phyloP scores from a whole-genome alignment of 768 basidiomycete species.

The Phlegmacium glaucopus region DNA sequence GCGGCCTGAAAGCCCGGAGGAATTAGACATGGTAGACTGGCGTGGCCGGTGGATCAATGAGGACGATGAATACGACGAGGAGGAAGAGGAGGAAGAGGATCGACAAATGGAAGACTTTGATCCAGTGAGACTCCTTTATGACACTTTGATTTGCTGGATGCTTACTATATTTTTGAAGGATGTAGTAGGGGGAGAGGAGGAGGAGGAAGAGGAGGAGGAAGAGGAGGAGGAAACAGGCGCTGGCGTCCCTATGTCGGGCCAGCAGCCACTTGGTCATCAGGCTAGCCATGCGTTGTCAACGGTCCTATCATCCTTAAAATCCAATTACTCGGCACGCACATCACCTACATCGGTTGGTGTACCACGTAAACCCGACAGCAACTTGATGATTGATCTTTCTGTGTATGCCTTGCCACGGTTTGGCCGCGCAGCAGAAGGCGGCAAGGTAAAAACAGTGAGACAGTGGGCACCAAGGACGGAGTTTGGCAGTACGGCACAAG shows the following conservation, averaged over 20 bases:
- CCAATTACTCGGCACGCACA: slow-evolving; percentile 44
- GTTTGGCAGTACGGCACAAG: slow-evolving; percentile 38
- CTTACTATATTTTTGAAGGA: slow-evolving; percentile 33
- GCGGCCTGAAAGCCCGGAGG: slow-evolving; percentile 75
- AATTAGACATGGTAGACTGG: slow-evolving; percentile 88
- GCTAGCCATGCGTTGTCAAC: slow-evolving; percentile 5
- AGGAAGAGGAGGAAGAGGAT: slow-evolving; percentile 70
- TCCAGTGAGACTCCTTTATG: slow-evolving; percentile 45
- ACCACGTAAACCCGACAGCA: slow-evolving; percentile 44
- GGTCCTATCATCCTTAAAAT: slow-evolving; percentile 35
- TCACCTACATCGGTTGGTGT: slow-evolving; percentile 49
- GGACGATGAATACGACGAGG: slow-evolving; percentile 56
- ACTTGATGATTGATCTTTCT: slow-evolving; percentile 22
- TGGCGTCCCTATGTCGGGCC: slow-evolving; percentile 19
- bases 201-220: slow-evolving; percentile 61
- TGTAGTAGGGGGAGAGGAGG: slow-evolving; percentile 45
- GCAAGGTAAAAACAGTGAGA: slow-evolving; percentile 50
- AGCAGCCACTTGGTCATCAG: slow-evolving; percentile 17
- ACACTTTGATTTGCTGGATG: neutral
- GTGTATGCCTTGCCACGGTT: slow-evolving; percentile 28
- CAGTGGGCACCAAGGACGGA: slow-evolving; percentile 41
- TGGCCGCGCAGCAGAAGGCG: slow-evolving; percentile 22
- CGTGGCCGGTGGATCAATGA: slow-evolving; percentile 83
- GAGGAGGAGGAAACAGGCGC: slow-evolving; percentile 56
- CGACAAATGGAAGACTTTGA: slow-evolving; percentile 87